Base-by-base conservation (phyloP, 257 asterid genomes). In the Galeopsis tetrahit region DNA sequence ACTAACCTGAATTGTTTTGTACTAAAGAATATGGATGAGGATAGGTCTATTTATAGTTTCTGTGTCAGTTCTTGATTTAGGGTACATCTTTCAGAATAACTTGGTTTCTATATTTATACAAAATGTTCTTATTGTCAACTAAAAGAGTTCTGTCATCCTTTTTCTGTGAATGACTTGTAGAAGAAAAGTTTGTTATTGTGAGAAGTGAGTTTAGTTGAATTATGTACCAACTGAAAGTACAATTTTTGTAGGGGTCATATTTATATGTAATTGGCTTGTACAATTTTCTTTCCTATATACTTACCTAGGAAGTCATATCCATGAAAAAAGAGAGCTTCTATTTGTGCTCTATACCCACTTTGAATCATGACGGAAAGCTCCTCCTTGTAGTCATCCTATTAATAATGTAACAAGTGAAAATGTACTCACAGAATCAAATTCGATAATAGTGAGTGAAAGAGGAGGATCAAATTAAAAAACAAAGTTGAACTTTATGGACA, bases 271-370 rank as follows among this genome's bases (percentile, higher is more conserved):
- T 71, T 60, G 39, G 80, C 85, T 68, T 85, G 97, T 52, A 91
- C 97, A n/a, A 91, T 88, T 79, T 93, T 93, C 78, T 86, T 89
- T 1, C 86, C 89, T 42, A 94, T 73, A 75, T 81, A 94, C 87
- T 82, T 91, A 0, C 65, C 82, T 36, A 94, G 63, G 82, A 89
- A 89, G 75, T 90, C 92, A 72, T 80, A 91, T 56, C 97, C 98
- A 77, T 89, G 96, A 66, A 78, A 78, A 75, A 89, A 91, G 43
- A 94, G 97, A 46, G 98, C 96, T 85, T 94, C 98, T 67, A 94
- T 84, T 80, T 94, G 97, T 63, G 97, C 96, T 75, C 96, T 80
- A 8, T 62, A 72, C 2, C 90, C 96, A 42, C 87, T 88, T 58
- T 85, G 77, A 73, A 91, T 80, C 97, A 94, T 91, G 17, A 66